These are phyloP conservation scores for Brasenia schreberi DNA, from an alignment of 164 flowering plant species.

Conservation along the genomic window DNA sequence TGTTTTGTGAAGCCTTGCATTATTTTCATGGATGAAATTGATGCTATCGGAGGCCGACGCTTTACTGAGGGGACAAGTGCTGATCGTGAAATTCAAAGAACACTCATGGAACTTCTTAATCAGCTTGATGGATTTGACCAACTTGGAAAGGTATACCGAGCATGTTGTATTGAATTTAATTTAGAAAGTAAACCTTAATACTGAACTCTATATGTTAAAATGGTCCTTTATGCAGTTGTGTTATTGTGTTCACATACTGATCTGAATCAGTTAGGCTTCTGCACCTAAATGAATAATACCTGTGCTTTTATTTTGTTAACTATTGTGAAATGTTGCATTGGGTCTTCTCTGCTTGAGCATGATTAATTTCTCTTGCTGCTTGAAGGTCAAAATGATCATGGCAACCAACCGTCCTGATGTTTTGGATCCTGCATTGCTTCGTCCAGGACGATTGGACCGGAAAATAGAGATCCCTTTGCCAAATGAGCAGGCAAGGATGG, in stretches of 20 bases:
- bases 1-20: conserved; percentile 67
- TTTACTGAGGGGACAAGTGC: conserved; percentile 93
- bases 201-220: too few relatives aligned
- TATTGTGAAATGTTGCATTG: too few relatives aligned
- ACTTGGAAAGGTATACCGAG: conserved; percentile 62
- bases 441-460: conserved; percentile 88
- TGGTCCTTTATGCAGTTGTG: too few relatives aligned
- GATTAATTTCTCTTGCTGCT: not conserved
- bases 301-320: not conserved
- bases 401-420: conserved; percentile 97
- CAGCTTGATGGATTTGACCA: conserved; percentile 97
- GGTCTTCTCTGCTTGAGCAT: too few relatives aligned
- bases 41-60: conserved; percentile 97
- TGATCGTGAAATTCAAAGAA: conserved; percentile 94
- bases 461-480: conserved; percentile 95
- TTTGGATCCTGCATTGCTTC: conserved; percentile 96
- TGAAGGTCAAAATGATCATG: conserved; percentile 92
- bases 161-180: too few relatives aligned
- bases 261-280: not conserved
- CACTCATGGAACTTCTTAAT: conserved; percentile 87
- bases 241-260: not conserved
- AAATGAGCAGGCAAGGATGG: conserved; percentile 88
- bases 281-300: not conserved
- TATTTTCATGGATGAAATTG: conserved; percentile 97
- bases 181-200: too few relatives aligned